A percentile compares a stretch with the other conserved stretches of the same genome.
Evolutionary conservation across 139 green algal species (phyloP).

Genomic region (Chlorella sp.): DNA sequence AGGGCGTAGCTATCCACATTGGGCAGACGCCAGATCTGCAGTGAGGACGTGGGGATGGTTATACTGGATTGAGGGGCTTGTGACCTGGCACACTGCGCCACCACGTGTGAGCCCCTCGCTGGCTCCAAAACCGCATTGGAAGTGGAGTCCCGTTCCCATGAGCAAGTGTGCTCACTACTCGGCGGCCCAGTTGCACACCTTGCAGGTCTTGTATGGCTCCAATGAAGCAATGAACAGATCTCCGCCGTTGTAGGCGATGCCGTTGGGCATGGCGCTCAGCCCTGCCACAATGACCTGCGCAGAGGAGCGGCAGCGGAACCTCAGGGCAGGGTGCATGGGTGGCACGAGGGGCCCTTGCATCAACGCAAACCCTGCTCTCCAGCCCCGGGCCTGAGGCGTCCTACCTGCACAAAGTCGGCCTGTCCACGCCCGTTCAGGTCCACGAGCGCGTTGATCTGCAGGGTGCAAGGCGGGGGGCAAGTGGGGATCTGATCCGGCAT

Average conservation of each 20-base stretch:
- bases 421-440: neutral
- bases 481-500: neutral
- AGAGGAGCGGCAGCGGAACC: neutral
- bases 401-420: slow-evolving; percentile 6
- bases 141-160: too few species aligned
- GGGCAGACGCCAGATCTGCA: slow-evolving; percentile 38
- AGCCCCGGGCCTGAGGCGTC: too few species aligned
- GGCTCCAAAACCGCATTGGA: too few species aligned
- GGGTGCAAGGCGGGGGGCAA: neutral
- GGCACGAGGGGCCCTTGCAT: too few species aligned
- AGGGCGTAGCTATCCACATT: slow-evolving; percentile 38
- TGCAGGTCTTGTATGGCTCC: neutral
- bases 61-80: too few species aligned
- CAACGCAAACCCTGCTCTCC: too few species aligned
- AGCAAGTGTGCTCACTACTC: too few species aligned
- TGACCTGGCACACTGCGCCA: too few species aligned
- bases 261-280: slow-evolving; percentile 30
- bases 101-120: too few species aligned
- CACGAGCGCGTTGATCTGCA: slow-evolving; percentile 4
- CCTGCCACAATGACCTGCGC: neutral
- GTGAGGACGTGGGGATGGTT: neutral
- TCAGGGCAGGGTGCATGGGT: neutral
- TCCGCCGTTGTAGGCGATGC: slow-evolving; percentile 40
- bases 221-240: slow-evolving; percentile 34
- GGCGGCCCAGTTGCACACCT: too few species aligned